Conservation (phyloP, 2,329 filamentous ascomycete genomes). For the Talaromyces sp. region DNA sequence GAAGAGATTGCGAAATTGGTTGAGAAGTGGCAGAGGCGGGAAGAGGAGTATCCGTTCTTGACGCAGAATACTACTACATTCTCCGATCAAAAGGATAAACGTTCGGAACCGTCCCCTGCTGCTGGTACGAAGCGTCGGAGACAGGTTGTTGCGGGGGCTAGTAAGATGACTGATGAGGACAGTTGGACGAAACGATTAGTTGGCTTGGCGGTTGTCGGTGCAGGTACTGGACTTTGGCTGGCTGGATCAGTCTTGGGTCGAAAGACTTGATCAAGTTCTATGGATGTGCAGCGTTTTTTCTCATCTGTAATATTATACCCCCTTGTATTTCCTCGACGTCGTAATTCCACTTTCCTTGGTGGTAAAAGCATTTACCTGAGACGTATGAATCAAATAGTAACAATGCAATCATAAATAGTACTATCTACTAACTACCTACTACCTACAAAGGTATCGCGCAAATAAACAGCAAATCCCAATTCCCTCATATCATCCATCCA, state of each 20-base stretch:
- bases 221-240: slow-evolving; percentile 36
- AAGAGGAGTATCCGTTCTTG: slow-evolving; percentile 31
- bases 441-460: neutral
- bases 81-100: neutral
- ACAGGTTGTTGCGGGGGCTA: slow-evolving; percentile 39
- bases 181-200: slow-evolving; percentile 57
- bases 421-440: neutral
- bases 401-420: neutral
- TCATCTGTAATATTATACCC: neutral
- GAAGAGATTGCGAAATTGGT: slow-evolving; percentile 64
- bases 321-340: neutral
- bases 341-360: neutral
- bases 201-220: slow-evolving; percentile 34
- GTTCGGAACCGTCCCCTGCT: slow-evolving; percentile 5
- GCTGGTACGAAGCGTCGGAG: slow-evolving; percentile 31
- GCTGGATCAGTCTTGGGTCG: slow-evolving; percentile 34
- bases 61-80: slow-evolving; percentile 17
- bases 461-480: neutral
- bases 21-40: slow-evolving; percentile 48
- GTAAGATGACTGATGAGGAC: slow-evolving; percentile 61
- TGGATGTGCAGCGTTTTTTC: slow-evolving; percentile 4
- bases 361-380: neutral
- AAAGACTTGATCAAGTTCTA: slow-evolving; percentile 8
- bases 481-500: slow-evolving; percentile 3
- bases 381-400: neutral